Conservation (phyloP, 139 green algal genomes). For the Picochlorum sp. region DNA sequence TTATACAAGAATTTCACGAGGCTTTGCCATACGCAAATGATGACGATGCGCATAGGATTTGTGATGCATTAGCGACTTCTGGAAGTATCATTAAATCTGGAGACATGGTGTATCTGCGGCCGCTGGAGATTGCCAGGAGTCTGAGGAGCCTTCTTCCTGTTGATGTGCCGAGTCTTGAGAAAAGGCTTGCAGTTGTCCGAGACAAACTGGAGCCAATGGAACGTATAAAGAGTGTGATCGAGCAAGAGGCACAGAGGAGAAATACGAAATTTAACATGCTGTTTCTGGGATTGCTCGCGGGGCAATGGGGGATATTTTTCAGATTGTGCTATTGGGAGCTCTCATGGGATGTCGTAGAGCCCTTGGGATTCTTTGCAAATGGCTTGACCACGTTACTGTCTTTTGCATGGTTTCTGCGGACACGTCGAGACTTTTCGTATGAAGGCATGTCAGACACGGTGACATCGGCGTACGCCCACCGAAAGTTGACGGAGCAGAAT, state of each 20-base stretch:
- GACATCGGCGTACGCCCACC: conserved; percentile 8
- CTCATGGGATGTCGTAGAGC: conserved; percentile 48
- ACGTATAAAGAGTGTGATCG: neutral
- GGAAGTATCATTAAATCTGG: conserved; percentile 23
- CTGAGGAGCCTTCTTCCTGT: conserved; percentile 20
- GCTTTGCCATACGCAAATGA: neutral
- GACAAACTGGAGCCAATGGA: conserved; percentile 20
- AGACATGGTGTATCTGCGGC: conserved; percentile 25
- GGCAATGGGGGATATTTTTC: conserved; percentile 25
- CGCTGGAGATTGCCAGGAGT: conserved; percentile 24
- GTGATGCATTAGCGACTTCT: conserved; percentile 24
- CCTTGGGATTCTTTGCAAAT: conserved; percentile 20
- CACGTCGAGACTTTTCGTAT: conserved; percentile 12
- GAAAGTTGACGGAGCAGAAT: neutral
- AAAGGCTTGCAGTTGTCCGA: conserved; percentile 12
- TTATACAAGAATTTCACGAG: conserved; percentile 10
- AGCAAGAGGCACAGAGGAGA: neutral
- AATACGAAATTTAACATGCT: conserved; percentile 10
- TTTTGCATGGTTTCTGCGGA: conserved; percentile 18
- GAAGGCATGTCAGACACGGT: conserved; percentile 8
- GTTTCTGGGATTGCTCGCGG: conserved; percentile 13
- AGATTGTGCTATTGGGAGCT: conserved; percentile 44
- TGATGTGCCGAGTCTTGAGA: conserved; percentile 6
- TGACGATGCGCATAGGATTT: conserved; percentile 22
- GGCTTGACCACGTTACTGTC: conserved; percentile 3